These are phyloP conservation scores for Mucor plumbeus DNA, from an alignment of 371 early-diverging fungal genomes.

Conservation along the genomic window DNA sequence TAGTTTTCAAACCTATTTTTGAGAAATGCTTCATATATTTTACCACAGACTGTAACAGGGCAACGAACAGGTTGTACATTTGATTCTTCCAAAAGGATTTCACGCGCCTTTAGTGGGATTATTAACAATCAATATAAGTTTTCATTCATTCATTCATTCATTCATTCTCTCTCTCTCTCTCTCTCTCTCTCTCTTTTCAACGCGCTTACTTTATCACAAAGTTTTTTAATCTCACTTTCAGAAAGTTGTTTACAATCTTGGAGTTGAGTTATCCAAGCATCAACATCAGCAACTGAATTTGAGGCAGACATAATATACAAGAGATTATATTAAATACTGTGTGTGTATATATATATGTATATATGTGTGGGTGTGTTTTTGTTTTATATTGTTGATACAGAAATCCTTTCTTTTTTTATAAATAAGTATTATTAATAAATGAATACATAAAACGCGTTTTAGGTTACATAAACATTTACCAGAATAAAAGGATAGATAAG, in stretches of 20 bases:
- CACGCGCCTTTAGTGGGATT: conserved; percentile 73
- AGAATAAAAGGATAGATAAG: not conserved
- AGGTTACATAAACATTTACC: not conserved
- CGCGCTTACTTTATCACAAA: conserved; percentile 87
- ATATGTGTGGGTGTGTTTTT: no score
- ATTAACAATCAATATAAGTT: not conserved
- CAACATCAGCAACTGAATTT: conserved; percentile 61
- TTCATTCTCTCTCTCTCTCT: not conserved
- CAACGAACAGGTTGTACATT: conserved; percentile 95
- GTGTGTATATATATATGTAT: not conserved
- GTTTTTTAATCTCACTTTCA: conserved; percentile 92
- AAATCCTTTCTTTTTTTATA: not conserved
- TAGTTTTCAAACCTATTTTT: not conserved
- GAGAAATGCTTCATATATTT: not conserved
- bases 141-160: not conserved
- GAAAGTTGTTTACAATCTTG: conserved; percentile 90
- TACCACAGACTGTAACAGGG: conserved; percentile 98
- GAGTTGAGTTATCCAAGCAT: conserved; percentile 91
- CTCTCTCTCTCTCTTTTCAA: no score
- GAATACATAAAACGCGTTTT: not conserved
- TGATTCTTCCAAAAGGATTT: conserved; percentile 91
- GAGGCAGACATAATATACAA: conserved; percentile 40
- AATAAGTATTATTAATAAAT: not conserved
- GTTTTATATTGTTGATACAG: not conserved
- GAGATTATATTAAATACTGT: not conserved